Evolutionary conservation across 495 filamentous ascomycete genomes (phyloP).

Genomic region (Clohesyomyces aquaticus): DNA sequence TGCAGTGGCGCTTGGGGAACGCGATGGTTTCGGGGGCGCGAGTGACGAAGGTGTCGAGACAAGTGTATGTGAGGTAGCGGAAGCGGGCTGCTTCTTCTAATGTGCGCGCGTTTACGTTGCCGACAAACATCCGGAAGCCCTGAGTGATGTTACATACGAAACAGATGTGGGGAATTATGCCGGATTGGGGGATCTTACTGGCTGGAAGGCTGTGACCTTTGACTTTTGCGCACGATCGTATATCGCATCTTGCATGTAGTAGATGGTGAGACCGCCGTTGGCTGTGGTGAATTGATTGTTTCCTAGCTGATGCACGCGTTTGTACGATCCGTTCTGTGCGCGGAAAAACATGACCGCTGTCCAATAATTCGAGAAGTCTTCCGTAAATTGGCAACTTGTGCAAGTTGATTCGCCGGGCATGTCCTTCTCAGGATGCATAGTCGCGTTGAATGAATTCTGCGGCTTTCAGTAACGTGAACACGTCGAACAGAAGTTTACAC

Average conservation of each 20-base stretch:
- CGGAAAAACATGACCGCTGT: conserved; percentile 35
- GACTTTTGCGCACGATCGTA: conserved; percentile 28
- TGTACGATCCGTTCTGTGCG: conserved; percentile 35
- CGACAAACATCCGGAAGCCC: conserved; percentile 38
- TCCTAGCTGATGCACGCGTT: conserved; percentile 29
- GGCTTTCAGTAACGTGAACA: not conserved
- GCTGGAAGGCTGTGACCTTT: conserved; percentile 32
- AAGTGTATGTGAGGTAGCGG: conserved; percentile 35
- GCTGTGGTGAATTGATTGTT: conserved; percentile 27
- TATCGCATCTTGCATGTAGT: conserved; percentile 37
- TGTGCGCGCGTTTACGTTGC: conserved; percentile 19
- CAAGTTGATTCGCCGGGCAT: conserved; percentile 36
- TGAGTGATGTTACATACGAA: not conserved
- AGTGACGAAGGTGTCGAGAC: conserved; percentile 22
- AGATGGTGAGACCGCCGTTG: conserved; percentile 35
- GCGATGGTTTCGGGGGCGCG: conserved; percentile 27
- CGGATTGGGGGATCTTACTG: not conserved
- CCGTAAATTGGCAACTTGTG: conserved; percentile 36
- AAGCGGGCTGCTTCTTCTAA: conserved; percentile 18
- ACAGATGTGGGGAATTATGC: not conserved
- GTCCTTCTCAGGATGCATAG: conserved; percentile 35
- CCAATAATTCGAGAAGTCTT: conserved; percentile 39
- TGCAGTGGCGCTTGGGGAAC: conserved; percentile 24
- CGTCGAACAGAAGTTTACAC: not conserved
- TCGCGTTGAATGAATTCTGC: conserved; percentile 34